Base-by-base conservation (phyloP, 768 basidiomycete genomes). In the Hydnomerulius pinastri region DNA sequence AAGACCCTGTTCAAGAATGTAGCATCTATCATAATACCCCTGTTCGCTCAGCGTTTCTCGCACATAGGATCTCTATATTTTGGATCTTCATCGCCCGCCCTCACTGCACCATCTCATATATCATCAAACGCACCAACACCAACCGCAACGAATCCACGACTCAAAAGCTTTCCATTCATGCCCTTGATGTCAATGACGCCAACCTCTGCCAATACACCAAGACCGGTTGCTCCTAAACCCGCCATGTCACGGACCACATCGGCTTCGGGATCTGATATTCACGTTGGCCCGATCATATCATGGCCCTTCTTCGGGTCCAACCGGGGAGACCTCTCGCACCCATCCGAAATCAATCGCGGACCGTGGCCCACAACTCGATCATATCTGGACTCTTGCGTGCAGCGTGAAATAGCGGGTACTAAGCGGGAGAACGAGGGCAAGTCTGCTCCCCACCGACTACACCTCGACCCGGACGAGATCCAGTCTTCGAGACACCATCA, bases 261-360 rank as follows among this genome's bases (percentile, higher is more conserved):
- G 50, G 30, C 54, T 21, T 36, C 55, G 43, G 72, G 77, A 43
- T 81, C 77, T 66, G 48, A 23, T n/a, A 32, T 29, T 12, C 80
- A 85, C 43, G 75, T 92, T 37, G 90, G 90, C 4, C 86, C 87
- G 7, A 92, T 93, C 60, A 81, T 92, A 43, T 91, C 90, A 3
- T 93, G 91, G 90, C 87, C 90, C 1, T 93, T 92, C 76, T 93
- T 93, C 64, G 90, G 90, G 39, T 86, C 88, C 4, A 83, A 86
- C 55, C 78, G 91, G 33, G 90, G 90, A 27, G 85, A 88, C 50
- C 77, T 90, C 20, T 56, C 67, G 3, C 86, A 87, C 56, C 84
- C 83, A 3, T 70, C 74, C 18, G 87, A 90, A 56, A 75, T 92
- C 29, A 75, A 90, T 59, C 83, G 90, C n/a, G 90, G 90, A 2